These are phyloP conservation scores for Exophiala bonariae DNA, from an alignment of 2,329 filamentous ascomycete genomes.

Conservation along the genomic window DNA sequence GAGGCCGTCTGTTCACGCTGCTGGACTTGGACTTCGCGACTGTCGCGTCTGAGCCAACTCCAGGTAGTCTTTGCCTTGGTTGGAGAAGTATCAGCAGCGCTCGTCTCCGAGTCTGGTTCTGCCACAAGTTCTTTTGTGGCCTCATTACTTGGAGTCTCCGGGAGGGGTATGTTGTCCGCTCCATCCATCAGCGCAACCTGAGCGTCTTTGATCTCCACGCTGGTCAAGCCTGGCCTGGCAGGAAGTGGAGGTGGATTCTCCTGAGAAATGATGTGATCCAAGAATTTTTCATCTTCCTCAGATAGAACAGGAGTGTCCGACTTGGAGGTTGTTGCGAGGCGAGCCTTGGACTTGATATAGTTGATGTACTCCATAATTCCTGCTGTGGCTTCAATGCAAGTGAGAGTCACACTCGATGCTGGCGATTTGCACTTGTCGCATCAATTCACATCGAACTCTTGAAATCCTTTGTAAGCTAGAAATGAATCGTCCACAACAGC, in stretches of 20 bases:
- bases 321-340: conserved; percentile 32
- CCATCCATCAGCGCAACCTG: conserved; percentile 47
- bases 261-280: conserved; percentile 51
- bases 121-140: conserved; percentile 32
- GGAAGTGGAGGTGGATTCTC: conserved; percentile 45
- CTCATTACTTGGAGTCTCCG: conserved; percentile 47
- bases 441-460: no score
- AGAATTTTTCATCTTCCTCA: conserved; percentile 61
- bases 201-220: conserved; percentile 39
- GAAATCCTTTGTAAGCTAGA: no score
- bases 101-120: conserved; percentile 27
- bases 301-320: conserved; percentile 51
- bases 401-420: no score
- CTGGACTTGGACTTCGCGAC: conserved; percentile 36
- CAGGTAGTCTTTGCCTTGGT: conserved; percentile 30
- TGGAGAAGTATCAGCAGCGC: conserved; percentile 26
- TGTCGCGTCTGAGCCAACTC: conserved; percentile 42
- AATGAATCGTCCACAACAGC: no score
- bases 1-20: conserved; percentile 29
- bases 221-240: conserved; percentile 22
- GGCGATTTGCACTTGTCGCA: no score
- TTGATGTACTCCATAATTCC: conserved; percentile 44
- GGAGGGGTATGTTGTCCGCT: conserved; percentile 49
- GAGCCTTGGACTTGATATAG: conserved; percentile 41
- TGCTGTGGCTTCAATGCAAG: no score